phyloP scores from a whole-genome alignment of 805 yeast genomes.

The Jamesozyma hellenica region DNA sequence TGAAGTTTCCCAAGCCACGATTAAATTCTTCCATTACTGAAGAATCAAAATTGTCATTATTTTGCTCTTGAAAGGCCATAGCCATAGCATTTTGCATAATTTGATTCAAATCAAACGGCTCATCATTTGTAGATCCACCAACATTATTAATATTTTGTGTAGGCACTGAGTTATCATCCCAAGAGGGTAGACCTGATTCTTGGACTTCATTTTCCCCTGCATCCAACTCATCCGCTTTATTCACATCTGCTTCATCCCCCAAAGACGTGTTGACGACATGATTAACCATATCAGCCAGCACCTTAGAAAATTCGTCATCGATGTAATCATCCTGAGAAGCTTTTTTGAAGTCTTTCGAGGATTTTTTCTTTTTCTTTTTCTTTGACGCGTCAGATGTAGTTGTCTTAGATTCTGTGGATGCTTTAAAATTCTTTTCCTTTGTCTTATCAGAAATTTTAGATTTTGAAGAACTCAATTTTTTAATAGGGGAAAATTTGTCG shows the following conservation, averaged over 20 bases:
- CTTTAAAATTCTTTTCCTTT: constrained; percentile 1
- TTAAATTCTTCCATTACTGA: constrained; percentile 23
- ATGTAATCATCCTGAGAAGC: constrained; percentile 2
- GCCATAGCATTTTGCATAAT: constrained; percentile 69
- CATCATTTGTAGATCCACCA: constrained; percentile 23
- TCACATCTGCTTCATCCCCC: not conserved
- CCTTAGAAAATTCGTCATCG: constrained; percentile 38
- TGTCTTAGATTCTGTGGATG: constrained; percentile 10
- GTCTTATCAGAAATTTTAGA: not conserved
- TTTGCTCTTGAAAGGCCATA: constrained; percentile 55
- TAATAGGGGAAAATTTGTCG: constrained; percentile 5
- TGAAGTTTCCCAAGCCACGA: constrained; percentile 15
- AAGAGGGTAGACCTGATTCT: not conserved
- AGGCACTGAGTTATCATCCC: not conserved
- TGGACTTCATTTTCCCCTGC: not conserved
- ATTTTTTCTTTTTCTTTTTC: constrained; percentile 19
- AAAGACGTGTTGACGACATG: constrained; percentile 39
- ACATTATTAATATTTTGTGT: not conserved
- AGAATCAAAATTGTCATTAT: constrained; percentile 11
- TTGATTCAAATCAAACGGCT: constrained; percentile 55
- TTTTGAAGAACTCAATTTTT: not conserved
- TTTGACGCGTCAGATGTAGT: constrained; percentile 6
- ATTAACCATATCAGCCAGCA: constrained; percentile 46
- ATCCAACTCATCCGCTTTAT: not conserved
- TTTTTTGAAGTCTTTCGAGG: constrained; percentile 4